Conservation (phyloP, 2,329 filamentous ascomycete species). For the Ophiocordyceps polyrhachis-furcata region DNA sequence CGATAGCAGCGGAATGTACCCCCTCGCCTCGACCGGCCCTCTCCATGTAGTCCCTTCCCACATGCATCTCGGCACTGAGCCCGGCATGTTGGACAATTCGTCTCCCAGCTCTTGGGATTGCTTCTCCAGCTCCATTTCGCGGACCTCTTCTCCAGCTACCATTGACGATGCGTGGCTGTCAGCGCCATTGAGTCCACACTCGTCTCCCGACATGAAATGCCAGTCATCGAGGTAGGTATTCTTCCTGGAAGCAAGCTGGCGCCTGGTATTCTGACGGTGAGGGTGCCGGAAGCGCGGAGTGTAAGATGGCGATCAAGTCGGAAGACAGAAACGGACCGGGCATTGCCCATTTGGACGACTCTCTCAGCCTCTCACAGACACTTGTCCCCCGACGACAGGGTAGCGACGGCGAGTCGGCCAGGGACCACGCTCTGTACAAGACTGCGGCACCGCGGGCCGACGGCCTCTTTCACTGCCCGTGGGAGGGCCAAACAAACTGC, state of each 20-base stretch:
- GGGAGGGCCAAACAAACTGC: slow-evolving; percentile 52
- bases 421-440: slow-evolving; percentile 55
- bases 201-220: slow-evolving; percentile 29
- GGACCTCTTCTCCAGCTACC: slow-evolving; percentile 29
- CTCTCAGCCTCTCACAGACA: slow-evolving; percentile 13
- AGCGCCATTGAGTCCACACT: slow-evolving; percentile 18
- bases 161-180: slow-evolving; percentile 29
- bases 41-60: slow-evolving; percentile 38
- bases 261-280: slow-evolving; percentile 5
- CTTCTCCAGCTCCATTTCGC: slow-evolving; percentile 33
- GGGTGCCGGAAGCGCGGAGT: slow-evolving; percentile 11
- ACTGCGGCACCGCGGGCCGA: slow-evolving; percentile 44
- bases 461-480: slow-evolving; percentile 87
- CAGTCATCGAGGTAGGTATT: slow-evolving; percentile 34
- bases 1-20: slow-evolving; percentile 24
- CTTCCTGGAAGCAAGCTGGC: not conserved
- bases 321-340: slow-evolving; percentile 10
- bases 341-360: slow-evolving; percentile 12
- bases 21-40: slow-evolving; percentile 21
- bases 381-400: slow-evolving; percentile 27
- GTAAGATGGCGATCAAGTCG: slow-evolving; percentile 11
- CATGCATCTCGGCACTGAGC: slow-evolving; percentile 34
- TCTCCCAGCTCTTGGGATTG: slow-evolving; percentile 33
- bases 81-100: slow-evolving; percentile 27
- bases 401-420: slow-evolving; percentile 36